phyloP scores from a whole-genome alignment of 352 stramenopile species.

The Peronospora belbahrii region DNA sequence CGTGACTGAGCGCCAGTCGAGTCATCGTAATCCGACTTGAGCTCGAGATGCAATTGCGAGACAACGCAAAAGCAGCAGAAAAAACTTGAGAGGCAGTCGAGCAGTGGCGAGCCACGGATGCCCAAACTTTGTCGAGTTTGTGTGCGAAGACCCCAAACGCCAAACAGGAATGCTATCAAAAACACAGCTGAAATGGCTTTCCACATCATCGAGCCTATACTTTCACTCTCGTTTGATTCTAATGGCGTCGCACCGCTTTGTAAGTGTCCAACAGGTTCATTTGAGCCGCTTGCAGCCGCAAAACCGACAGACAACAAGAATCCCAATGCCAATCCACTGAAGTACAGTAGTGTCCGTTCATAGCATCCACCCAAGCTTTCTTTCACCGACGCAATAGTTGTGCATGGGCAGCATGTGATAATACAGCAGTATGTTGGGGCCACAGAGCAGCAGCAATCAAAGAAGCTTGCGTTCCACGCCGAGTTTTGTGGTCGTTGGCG shows the following conservation, averaged over 20 bases:
- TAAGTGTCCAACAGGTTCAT: background rate
- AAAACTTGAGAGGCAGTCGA: constrained; percentile 34
- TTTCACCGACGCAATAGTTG: constrained; percentile 32
- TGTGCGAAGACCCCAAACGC: constrained; percentile 33
- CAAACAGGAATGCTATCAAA: constrained; percentile 29
- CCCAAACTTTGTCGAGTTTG: constrained; percentile 35
- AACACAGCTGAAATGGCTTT: constrained; percentile 14
- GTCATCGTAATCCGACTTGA: constrained; percentile 27
- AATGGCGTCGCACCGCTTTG: too few relatives aligned
- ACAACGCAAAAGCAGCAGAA: constrained; percentile 50
- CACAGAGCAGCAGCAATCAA: constrained; percentile 23
- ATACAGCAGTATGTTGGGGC: constrained; percentile 32
- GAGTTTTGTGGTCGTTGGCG: constrained; percentile 6
- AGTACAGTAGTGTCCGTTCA: constrained; percentile 38
- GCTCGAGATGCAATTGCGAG: constrained; percentile 38
- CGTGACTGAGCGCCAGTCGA: constrained; percentile 6
- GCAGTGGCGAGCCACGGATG: constrained; percentile 27
- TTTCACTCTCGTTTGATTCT: too few relatives aligned
- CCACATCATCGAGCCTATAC: constrained; percentile 8
- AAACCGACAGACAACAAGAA: constrained; percentile 30
- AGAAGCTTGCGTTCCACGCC: constrained; percentile 23
- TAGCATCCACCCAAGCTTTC: constrained; percentile 29
- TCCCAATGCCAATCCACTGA: constrained; percentile 31
- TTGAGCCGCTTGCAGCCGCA: constrained; percentile 11
- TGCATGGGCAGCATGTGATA: constrained; percentile 35